A percentile compares a stretch with the other conserved stretches of the same genome.
These are phyloP conservation scores for Lentinus tigrinus DNA, from an alignment of 768 basidiomycete species.

Conservation along the genomic window DNA sequence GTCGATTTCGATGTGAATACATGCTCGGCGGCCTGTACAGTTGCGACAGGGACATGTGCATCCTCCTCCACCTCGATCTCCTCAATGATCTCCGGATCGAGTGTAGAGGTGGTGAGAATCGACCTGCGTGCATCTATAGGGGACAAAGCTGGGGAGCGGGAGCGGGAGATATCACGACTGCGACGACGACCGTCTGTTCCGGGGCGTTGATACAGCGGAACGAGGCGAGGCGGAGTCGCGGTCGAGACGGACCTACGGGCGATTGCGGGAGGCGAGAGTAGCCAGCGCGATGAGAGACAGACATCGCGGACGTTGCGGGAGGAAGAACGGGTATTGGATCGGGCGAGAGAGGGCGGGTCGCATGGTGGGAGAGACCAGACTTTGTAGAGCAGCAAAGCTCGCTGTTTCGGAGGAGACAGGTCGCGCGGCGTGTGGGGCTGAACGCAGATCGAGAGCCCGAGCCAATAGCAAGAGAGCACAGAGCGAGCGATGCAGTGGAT, in stretches of 20 bases:
- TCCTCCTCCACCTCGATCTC: slow-evolving; percentile 22
- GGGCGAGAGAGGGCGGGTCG: not conserved
- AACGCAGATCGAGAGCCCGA: too few species aligned
- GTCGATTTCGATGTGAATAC: slow-evolving; percentile 21
- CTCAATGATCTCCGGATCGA: slow-evolving; percentile 8
- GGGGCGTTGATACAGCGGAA: not conserved
- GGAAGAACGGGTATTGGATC: not conserved
- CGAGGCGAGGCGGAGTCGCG: not conserved
- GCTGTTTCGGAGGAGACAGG: too few species aligned
- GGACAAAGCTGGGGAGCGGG: slow-evolving; percentile 4
- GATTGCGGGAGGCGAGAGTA: not conserved
- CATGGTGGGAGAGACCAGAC: not conserved
- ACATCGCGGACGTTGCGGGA: not conserved
- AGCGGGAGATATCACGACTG: slow-evolving; percentile 1
- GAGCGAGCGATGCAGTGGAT: too few species aligned
- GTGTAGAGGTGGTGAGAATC: slow-evolving; percentile 2
- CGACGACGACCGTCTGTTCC: not conserved
- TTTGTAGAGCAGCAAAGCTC: not conserved
- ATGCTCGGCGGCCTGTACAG: slow-evolving; percentile 25
- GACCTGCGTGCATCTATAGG: slow-evolving; percentile 3
- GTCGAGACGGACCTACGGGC: not conserved
- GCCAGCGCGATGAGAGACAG: not conserved
- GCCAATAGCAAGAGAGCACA: too few species aligned
- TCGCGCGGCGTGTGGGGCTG: too few species aligned
- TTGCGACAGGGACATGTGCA: slow-evolving; percentile 21